Base-by-base conservation (phyloP, 2,329 filamentous ascomycete species). In the Clathrospora elynae region DNA sequence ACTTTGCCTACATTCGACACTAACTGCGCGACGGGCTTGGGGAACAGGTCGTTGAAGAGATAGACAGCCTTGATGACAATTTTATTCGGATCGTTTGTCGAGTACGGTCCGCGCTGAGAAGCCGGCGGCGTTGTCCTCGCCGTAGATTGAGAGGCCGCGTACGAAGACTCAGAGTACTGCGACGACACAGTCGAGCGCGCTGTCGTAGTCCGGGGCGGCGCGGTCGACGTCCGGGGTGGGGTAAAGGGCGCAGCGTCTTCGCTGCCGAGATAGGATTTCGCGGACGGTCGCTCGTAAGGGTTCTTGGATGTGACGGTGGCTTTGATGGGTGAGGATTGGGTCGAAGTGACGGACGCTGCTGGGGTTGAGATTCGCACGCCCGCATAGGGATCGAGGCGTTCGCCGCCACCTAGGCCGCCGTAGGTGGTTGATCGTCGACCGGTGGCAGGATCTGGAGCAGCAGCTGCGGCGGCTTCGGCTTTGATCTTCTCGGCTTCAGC, bases 51-150 rank as follows among this genome's bases (percentile, higher is more conserved):
- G 71, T 90, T 91, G 77, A 95, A 97, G 42, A 87, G 79, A 67
- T 95, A 97, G 3, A 97, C 93, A 8, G 86, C 93, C 63, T 87
- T 87, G 71, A 99, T 92, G 51, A 96, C 85, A 65, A 99, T 93
- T 79, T 99, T 99, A 74, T 95, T 85, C 0, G 92, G 91, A 66
- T 97, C 90, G 54, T 88, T 88, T 18, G 90, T 96, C 23, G 83
- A 81, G 71, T 96, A 97, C 2, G 88, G 82, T 2, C 85, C 84
- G 33, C 88, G 83, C 53, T 85, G 80, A 3, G 87, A 90, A 1
- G 88, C 86, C 11, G 91, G 90, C 6, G 91, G 88, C 4, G 88
- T 89, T 5, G 91, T 95, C 44, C 84, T 84, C 8, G 88, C 80
- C 1, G 91, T 96, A 11, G 88, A 90, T 46, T 89, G 84, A 7